Percentiles rank a stretch among this genome's conserved stretches.
These are phyloP conservation scores for Cyberlindnera bimundalis DNA, from an alignment of 805 yeast genomes.

Conservation along the genomic window DNA sequence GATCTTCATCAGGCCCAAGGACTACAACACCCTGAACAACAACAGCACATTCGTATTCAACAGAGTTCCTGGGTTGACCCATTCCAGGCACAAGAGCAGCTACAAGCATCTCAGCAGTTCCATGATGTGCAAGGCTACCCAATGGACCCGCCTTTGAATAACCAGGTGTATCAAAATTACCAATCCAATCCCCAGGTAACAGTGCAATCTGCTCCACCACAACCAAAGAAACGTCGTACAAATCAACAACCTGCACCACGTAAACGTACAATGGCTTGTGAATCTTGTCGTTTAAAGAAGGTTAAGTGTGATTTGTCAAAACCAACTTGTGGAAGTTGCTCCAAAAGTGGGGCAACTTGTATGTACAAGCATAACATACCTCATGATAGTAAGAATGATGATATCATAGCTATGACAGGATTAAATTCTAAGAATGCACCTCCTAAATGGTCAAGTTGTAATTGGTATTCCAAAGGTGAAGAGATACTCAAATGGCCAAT, in stretches of 20 bases:
- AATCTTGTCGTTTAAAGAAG: slow-evolving; percentile 41
- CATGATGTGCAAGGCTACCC: not conserved
- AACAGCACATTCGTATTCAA: slow-evolving; percentile 3
- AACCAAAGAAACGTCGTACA: slow-evolving; percentile 1
- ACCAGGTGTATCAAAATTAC: too few relatives aligned
- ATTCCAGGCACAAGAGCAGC: slow-evolving; percentile 1
- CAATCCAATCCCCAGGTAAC: slow-evolving; percentile 1
- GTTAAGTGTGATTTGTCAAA: slow-evolving; percentile 45
- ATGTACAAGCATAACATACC: slow-evolving; percentile 13
- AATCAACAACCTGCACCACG: slow-evolving; percentile 3
- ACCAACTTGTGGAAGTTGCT: slow-evolving; percentile 45
- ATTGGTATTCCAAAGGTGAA: slow-evolving; percentile 22
- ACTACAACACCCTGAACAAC: slow-evolving; percentile 9
- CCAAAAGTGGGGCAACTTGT: slow-evolving; percentile 17
- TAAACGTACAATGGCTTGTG: slow-evolving; percentile 34
- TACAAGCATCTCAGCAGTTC: too few relatives aligned
- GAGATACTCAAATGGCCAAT: slow-evolving; percentile 23
- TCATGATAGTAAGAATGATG: not conserved
- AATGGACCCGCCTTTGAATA: not conserved
- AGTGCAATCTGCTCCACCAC: not conserved
- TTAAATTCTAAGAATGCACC: slow-evolving; percentile 5
- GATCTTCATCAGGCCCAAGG: slow-evolving; percentile 1
- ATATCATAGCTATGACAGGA: slow-evolving; percentile 9
- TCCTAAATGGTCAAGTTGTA: slow-evolving; percentile 21
- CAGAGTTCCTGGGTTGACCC: not conserved